Evolutionary conservation across 352 stramenopile species (phyloP), one percentile per base, ranked within the genome.

Genomic region (Phytopythium litorale): DNA sequence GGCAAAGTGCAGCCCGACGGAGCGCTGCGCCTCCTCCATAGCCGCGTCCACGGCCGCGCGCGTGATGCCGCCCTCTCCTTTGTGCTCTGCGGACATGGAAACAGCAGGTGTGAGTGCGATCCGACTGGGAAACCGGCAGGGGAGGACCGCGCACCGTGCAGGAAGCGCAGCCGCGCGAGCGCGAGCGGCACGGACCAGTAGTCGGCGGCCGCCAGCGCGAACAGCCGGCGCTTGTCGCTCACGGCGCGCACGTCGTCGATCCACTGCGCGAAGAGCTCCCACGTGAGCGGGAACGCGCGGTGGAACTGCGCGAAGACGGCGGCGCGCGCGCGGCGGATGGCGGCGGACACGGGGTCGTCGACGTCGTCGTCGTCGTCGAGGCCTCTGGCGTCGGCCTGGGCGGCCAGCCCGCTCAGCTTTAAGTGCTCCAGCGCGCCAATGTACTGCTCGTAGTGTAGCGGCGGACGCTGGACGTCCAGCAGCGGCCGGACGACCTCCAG

Each of bases 161-260:
- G 42, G 23, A 82, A 72, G 23, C 68, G 56, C 19, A 88, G 55
- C 37, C 75, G 63, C 50, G 80, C 56, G 35, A 87, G 35, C 19
- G 73, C 64, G 12, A 90, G 45, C 23, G 75, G 52, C 13, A 89
- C 77, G 0, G 76, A 87, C 75, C 71, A 79, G 58, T 92, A 92
- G 55, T 90, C 82, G 9, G 32, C 16, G 23, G 53, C 48, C 8
- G 82, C 64, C 6, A 78, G 58, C 48, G 81, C 70, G 23, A 76
- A 87, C 7, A 92, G 60, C 18, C 40, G 51, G 62, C 74, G 61
- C 56, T 73, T 64, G 32, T 66, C 28, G 9, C 7, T 56, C 7
- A 71, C 33, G 0, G 64, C 48, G 0, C 71, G 57, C 1, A 64
- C 57, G 48, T 86, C 77, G 38, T 48, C 59, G 19, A 88, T 72